Conservation (phyloP, 768 basidiomycete species). For the Leccinum subgranulosum region DNA sequence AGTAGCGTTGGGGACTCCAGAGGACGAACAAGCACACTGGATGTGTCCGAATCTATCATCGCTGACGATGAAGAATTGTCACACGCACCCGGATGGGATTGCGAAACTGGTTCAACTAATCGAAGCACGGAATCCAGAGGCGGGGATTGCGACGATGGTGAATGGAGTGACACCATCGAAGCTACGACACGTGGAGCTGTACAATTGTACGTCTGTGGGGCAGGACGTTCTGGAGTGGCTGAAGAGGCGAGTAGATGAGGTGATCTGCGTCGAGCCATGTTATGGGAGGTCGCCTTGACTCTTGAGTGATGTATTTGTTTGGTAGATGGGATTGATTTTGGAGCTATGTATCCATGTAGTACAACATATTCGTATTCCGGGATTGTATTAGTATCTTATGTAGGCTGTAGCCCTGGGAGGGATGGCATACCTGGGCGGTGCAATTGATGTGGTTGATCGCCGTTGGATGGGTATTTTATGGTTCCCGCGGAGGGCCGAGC, state of each 20-base stretch:
- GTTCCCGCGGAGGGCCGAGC: background rate
- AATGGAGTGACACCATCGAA: conserved; percentile 50
- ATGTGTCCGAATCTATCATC: conserved; percentile 59
- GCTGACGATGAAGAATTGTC: conserved; percentile 62
- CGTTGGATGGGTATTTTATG: background rate
- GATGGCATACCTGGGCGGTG: background rate
- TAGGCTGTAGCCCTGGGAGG: background rate
- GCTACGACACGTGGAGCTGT: conserved; percentile 57
- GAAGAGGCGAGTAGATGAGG: conserved; percentile 55
- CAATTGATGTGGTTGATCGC: background rate
- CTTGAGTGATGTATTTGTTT: conserved; percentile 6
- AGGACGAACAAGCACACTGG: conserved; percentile 59
- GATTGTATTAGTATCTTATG: conserved; percentile 21
- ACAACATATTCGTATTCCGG: background rate
- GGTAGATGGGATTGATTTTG: background rate
- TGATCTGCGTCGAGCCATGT: conserved; percentile 58
- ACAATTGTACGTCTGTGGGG: conserved; percentile 64
- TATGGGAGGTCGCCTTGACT: conserved; percentile 39
- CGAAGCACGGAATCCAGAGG: conserved; percentile 65
- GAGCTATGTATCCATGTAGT: conserved; percentile 3
- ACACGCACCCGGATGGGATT: conserved; percentile 61
- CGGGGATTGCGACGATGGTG: conserved; percentile 32
- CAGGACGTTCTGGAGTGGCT: conserved; percentile 72
- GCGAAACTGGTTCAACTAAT: conserved; percentile 69
- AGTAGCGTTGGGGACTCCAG: conserved; percentile 52